Conservation (phyloP, 257 asterid species). For the Solanum rostratum region DNA sequence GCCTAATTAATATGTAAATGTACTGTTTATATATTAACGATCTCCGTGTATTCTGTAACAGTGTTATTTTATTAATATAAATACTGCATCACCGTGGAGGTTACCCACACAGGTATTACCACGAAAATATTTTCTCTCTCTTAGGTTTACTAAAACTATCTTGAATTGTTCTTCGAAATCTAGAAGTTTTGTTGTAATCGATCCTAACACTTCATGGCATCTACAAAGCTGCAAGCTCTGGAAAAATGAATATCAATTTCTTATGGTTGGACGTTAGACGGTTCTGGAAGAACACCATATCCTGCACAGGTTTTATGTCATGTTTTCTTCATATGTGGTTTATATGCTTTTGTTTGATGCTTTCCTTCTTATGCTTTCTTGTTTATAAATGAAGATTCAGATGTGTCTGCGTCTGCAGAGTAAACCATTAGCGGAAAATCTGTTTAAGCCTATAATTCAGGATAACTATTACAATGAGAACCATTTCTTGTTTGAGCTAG, state of each 20-base stretch:
- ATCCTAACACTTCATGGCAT: too few species aligned
- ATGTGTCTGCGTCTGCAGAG: slow-evolving; percentile 41
- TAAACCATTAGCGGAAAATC: slow-evolving; percentile 38
- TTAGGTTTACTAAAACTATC: too few species aligned
- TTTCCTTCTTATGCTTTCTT: slow-evolving; percentile 2
- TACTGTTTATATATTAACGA: too few species aligned
- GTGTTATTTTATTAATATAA: too few species aligned
- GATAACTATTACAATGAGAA: slow-evolving; percentile 52
- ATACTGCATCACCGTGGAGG: too few species aligned
- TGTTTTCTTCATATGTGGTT: slow-evolving; percentile 1
- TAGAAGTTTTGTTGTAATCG: too few species aligned
- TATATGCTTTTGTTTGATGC: neutral
- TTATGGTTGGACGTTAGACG: slow-evolving; percentile 74
- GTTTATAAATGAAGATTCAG: slow-evolving; percentile 35
- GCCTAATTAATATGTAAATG: too few species aligned
- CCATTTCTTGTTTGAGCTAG: slow-evolving; percentile 83
- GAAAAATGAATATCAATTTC: slow-evolving; percentile 54
- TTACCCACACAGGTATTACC: too few species aligned
- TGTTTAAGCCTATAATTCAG: slow-evolving; percentile 49
- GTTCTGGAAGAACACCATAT: slow-evolving; percentile 49
- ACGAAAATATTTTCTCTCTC: too few species aligned
- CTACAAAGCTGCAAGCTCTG: slow-evolving; percentile 74
- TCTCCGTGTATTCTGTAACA: too few species aligned
- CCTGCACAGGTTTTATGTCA: slow-evolving; percentile 70
- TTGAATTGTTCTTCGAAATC: too few species aligned